These are phyloP conservation scores for Leishmania amazonensis DNA, from an alignment of 208 protist genomes.

Conservation along the genomic window DNA sequence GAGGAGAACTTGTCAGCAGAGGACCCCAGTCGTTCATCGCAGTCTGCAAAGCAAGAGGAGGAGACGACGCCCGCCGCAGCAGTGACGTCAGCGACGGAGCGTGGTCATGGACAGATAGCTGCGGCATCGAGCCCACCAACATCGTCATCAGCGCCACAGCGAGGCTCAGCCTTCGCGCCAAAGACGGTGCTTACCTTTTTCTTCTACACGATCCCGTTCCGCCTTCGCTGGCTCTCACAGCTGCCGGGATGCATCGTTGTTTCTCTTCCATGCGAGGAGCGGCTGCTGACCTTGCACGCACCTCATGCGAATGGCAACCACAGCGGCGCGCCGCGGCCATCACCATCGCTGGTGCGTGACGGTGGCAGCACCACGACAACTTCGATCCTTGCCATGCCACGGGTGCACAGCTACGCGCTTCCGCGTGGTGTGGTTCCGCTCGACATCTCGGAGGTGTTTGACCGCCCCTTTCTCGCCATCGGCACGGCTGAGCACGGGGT, in stretches of 20 bases:
- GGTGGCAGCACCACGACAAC: background rate
- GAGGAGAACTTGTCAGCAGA: background rate
- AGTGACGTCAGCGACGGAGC: background rate
- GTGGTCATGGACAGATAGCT: background rate
- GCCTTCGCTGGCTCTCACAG: conserved; percentile 56
- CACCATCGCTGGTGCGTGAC: background rate
- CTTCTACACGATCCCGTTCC: conserved; percentile 64
- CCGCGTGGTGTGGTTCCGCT: conserved; percentile 70
- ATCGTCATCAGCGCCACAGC: background rate
- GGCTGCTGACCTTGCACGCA: conserved; percentile 53
- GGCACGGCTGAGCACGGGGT: conserved; percentile 75
- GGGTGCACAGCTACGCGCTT: conserved; percentile 36
- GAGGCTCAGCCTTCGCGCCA: background rate
- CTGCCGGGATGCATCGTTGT: conserved; percentile 42
- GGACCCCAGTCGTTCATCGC: background rate
- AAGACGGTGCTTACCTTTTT: conserved; percentile 30
- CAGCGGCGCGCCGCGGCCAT: background rate
- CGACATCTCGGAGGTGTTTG: conserved; percentile 59
- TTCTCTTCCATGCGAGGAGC: conserved; percentile 80
- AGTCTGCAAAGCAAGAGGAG: background rate
- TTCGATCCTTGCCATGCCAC: background rate
- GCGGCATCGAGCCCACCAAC: background rate
- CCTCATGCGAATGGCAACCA: conserved; percentile 10
- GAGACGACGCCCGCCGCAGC: background rate
- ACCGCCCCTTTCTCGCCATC: conserved; percentile 58